phyloP scores from a whole-genome alignment of 768 basidiomycete genomes.

The Boletus edulis region DNA sequence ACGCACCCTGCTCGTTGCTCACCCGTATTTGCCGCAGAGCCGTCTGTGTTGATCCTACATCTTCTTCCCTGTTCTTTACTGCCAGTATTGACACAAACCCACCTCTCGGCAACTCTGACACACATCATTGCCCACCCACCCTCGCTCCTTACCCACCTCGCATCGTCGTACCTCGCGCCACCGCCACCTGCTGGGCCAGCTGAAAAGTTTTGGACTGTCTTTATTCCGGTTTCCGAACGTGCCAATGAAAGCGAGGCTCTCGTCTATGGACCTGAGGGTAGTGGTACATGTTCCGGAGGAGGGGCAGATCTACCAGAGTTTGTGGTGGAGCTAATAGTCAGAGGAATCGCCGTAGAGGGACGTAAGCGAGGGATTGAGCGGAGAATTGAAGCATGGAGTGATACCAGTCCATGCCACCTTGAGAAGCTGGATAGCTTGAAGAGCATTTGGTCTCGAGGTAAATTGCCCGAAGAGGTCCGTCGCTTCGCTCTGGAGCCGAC shows the following conservation, averaged over 20 bases:
- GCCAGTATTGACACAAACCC: slow-evolving; percentile 54
- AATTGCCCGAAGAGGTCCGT: slow-evolving; percentile 32
- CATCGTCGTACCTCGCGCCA: slow-evolving; percentile 64
- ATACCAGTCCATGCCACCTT: slow-evolving; percentile 43
- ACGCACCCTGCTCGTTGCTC: slow-evolving; percentile 1
- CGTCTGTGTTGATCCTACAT: slow-evolving; percentile 63
- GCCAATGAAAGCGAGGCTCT: slow-evolving; percentile 56
- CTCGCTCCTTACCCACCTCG: slow-evolving; percentile 62
- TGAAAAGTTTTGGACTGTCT: slow-evolving; percentile 80
- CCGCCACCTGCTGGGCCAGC: slow-evolving; percentile 62
- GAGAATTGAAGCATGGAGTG: slow-evolving; percentile 62
- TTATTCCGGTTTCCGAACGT: slow-evolving; percentile 67
- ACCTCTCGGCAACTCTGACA: slow-evolving; percentile 62
- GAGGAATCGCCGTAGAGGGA: slow-evolving; percentile 41
- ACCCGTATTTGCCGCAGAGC: slow-evolving; percentile 32
- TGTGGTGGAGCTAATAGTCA: slow-evolving; percentile 59
- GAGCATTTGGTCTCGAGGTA: slow-evolving; percentile 41
- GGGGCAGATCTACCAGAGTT: slow-evolving; percentile 45
- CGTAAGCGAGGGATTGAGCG: slow-evolving; percentile 58
- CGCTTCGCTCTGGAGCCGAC: not conserved
- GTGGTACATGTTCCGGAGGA: slow-evolving; percentile 38
- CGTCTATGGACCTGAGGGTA: slow-evolving; percentile 54
- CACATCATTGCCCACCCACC: slow-evolving; percentile 72
- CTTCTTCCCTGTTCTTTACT: slow-evolving; percentile 48
- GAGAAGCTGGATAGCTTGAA: slow-evolving; percentile 51